phyloP scores from a whole-genome alignment of 2,329 filamentous ascomycete genomes.

The Tolypocladium amazonense region DNA sequence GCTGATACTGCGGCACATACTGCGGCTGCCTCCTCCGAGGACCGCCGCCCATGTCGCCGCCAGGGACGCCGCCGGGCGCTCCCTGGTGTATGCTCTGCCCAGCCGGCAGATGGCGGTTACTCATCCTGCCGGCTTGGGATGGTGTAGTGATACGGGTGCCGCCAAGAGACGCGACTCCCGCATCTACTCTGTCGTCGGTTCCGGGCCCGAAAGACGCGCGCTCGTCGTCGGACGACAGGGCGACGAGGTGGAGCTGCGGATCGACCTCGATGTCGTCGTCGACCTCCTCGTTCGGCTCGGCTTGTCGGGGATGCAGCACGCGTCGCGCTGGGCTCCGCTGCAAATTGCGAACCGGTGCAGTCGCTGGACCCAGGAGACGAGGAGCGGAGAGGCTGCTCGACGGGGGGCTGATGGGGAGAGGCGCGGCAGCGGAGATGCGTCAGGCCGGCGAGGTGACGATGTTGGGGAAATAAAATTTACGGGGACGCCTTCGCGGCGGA shows the following conservation, averaged over 20 bases:
- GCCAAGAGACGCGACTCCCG: constrained; percentile 23
- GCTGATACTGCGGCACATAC: constrained; percentile 27
- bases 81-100: constrained; percentile 50
- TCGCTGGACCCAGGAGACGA: neutral
- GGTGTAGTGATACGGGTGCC: constrained; percentile 20
- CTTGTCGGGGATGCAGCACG: neutral
- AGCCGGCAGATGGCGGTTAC: constrained; percentile 65
- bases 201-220: constrained; percentile 1
- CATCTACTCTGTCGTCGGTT: constrained; percentile 11
- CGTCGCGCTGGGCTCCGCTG: neutral
- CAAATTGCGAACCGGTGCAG: neutral
- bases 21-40: constrained; percentile 26
- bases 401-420: constrained; percentile 3
- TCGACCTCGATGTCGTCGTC: neutral
- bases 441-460: constrained; percentile 11
- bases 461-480: constrained; percentile 18
- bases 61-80: constrained; percentile 21
- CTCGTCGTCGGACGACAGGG: neutral
- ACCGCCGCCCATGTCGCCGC: constrained; percentile 23
- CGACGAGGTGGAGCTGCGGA: neutral
- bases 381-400: neutral
- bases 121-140: constrained; percentile 66
- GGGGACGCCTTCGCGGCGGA: no score
- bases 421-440: constrained; percentile 10
- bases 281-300: neutral